Conservation (phyloP, 2,329 filamentous ascomycete genomes). For the Plenodomus biglobosus region DNA sequence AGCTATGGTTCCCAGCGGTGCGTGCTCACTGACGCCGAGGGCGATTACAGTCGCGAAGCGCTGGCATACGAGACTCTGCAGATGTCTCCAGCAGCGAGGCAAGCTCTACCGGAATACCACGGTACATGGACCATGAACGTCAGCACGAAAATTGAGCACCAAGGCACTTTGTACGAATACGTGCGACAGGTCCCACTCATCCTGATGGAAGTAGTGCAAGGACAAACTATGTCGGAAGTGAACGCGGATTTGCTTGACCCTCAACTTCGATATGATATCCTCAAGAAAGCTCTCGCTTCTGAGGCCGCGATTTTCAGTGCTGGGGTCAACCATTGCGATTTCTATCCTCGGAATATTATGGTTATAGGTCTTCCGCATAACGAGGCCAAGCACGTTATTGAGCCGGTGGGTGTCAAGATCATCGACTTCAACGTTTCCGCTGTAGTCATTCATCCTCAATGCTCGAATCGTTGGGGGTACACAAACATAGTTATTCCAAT, state of each 20-base stretch:
- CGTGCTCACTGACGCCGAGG: neutral
- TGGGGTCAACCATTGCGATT: constrained; percentile 4
- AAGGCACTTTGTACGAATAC: neutral
- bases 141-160: neutral
- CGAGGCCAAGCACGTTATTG: neutral
- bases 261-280: neutral
- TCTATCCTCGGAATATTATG: constrained; percentile 12
- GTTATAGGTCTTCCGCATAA: neutral
- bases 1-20: neutral
- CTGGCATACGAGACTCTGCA: neutral
- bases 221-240: neutral
- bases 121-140: constrained; percentile 1
- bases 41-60: constrained; percentile 1
- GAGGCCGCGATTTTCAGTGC: constrained; percentile 3
- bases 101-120: neutral
- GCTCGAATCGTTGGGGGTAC: no score
- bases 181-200: neutral
- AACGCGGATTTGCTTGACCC: neutral
- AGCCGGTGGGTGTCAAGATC: constrained; percentile 1
- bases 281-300: neutral
- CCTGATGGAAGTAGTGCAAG: constrained; percentile 1
- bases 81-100: neutral
- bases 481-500: no score
- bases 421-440: constrained; percentile 4
- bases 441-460: no score